phyloP scores from a whole-genome alignment of 208 protist genomes.

The Phytomonas francai region DNA sequence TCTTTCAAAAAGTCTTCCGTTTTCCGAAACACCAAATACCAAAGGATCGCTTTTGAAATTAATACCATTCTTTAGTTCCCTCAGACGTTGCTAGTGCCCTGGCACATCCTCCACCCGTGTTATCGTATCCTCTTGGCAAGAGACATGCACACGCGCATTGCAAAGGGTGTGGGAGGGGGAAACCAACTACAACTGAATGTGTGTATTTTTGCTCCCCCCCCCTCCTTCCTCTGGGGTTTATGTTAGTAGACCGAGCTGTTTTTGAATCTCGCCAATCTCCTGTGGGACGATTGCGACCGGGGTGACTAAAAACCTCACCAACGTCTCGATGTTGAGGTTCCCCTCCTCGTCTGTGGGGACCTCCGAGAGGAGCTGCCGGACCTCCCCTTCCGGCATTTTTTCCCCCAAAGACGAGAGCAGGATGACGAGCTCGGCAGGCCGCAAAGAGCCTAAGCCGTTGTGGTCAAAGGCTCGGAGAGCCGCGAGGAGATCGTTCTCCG shows the following conservation, averaged over 20 bases:
- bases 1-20: no score
- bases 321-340: conserved; percentile 70
- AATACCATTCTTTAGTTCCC: no score
- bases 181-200: neutral
- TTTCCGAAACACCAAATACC: no score
- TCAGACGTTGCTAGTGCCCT: no score
- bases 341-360: conserved; percentile 70
- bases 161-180: conserved; percentile 2
- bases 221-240: neutral
- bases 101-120: no score
- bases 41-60: no score
- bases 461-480: conserved; percentile 82
- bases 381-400: conserved; percentile 83
- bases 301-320: conserved; percentile 74
- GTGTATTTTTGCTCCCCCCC: neutral
- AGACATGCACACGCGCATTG: no score
- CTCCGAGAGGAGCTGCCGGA: conserved; percentile 75
- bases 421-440: conserved; percentile 73
- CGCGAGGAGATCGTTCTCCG: conserved; percentile 76
- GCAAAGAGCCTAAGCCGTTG: conserved; percentile 54
- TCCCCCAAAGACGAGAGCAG: conserved; percentile 82
- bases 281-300: conserved; percentile 77
- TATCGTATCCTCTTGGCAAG: no score
- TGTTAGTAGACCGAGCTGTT: conserved; percentile 43
- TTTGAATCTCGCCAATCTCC: conserved; percentile 83